Percentiles rank a stretch among this genome's conserved stretches.
phyloP scores from a whole-genome alignment of 495 filamentous ascomycete genomes.

The Xanthoparmelia taractica region DNA sequence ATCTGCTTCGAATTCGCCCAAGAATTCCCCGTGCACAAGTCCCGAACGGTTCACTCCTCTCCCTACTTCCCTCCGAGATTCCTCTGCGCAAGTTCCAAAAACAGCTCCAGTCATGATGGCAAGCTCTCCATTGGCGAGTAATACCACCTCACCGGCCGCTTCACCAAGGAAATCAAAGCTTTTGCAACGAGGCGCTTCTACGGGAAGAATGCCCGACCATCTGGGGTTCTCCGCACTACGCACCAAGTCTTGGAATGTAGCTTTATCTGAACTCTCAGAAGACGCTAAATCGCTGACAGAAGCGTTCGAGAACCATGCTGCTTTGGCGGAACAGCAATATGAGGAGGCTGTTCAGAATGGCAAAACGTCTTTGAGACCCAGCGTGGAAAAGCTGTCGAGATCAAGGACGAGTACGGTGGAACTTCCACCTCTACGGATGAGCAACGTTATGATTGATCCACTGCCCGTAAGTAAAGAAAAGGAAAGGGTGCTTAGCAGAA shows the following conservation, averaged over 20 bases:
- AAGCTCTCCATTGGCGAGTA: conserved; percentile 27
- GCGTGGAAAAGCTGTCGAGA: conserved; percentile 31
- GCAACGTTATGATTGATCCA: conserved; percentile 93
- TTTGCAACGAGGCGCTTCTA: conserved; percentile 37
- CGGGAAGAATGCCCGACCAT: conserved; percentile 30
- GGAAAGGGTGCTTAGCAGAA: conserved; percentile 81
- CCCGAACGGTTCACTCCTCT: conserved; percentile 46
- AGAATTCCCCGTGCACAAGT: conserved; percentile 42
- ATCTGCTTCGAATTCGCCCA: conserved; percentile 44
- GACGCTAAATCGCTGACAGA: conserved; percentile 86
- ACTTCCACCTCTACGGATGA: conserved; percentile 74
- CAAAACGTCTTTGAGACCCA: conserved; percentile 37
- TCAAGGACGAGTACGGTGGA: conserved; percentile 49
- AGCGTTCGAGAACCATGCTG: conserved; percentile 77
- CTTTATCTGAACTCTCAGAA: conserved; percentile 67
- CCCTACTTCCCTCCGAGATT: conserved; percentile 20
- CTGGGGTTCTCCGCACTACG: conserved; percentile 42
- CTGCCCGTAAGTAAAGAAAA: conserved; percentile 95
- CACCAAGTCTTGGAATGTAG: conserved; percentile 79
- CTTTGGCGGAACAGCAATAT: conserved; percentile 48
- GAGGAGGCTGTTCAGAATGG: conserved; percentile 47
- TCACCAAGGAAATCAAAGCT: conserved; percentile 20
- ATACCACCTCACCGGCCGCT: conserved; percentile 11
- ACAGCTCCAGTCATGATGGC: conserved; percentile 26
- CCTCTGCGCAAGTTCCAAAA: conserved; percentile 15